A percentile compares a stretch with the other conserved stretches of the same genome.
These are phyloP conservation scores for Arxiozyma bovina DNA, from an alignment of 1,139 yeast species.

Conservation along the genomic window DNA sequence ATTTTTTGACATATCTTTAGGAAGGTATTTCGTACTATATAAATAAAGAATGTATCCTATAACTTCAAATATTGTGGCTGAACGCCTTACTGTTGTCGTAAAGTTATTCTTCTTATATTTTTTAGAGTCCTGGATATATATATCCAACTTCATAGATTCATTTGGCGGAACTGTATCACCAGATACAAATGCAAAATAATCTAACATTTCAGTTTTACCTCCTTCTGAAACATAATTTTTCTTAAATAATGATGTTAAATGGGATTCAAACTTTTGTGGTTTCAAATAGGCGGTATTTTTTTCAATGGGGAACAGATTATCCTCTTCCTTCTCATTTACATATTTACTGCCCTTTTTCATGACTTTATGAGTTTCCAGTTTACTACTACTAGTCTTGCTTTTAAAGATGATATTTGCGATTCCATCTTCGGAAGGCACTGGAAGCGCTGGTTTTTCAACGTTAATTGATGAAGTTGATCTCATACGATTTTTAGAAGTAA, in stretches of 20 bases:
- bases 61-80: conserved; percentile 48
- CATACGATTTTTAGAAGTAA: conserved; percentile 2
- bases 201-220: conserved; percentile 39
- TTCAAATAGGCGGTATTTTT: neutral
- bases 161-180: conserved; percentile 31
- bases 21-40: conserved; percentile 19
- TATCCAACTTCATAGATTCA: conserved; percentile 29
- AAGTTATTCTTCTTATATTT: conserved; percentile 23
- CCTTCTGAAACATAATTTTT: conserved; percentile 32
- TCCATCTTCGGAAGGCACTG: neutral
- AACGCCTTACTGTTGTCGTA: conserved; percentile 36
- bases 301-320: neutral
- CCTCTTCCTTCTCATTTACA: neutral
- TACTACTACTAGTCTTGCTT: conserved; percentile 1
- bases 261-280: conserved; percentile 16
- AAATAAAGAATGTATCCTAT: conserved; percentile 51
- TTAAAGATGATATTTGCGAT: conserved; percentile 1
- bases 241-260: conserved; percentile 29
- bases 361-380: neutral
- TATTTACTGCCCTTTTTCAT: neutral
- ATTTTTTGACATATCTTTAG: conserved; percentile 17
- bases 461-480: conserved; percentile 7
- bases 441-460: neutral
- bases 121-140: conserved; percentile 33
- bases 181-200: conserved; percentile 46